Evolutionary conservation across 1,284 basidiomycete species (phyloP), one percentile per base, ranked within the genome.

Genomic region (Trichosporon sp.): DNA sequence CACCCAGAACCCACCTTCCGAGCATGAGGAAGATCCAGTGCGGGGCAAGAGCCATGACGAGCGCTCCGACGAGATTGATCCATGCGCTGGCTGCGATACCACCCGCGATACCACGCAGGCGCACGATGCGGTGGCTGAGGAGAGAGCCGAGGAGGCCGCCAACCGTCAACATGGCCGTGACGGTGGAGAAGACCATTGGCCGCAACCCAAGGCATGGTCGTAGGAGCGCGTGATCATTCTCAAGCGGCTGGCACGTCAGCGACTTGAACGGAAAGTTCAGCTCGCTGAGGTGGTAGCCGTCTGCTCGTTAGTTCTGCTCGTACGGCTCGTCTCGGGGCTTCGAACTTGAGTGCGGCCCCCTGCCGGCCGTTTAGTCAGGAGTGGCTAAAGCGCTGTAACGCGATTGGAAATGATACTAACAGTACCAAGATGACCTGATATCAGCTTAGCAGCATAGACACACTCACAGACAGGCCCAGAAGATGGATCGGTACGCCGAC

Each of bases 91-190:
- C 76, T 7, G 75, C 70, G 12, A 84, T 80, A 4, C 79, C 78
- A 10, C 80, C 77, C 46, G 78, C 77, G 19, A 82, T 38, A 10
- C 93, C 93, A 77, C 86, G 87, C 37, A 85, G 85, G 74, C 91
- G 89, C 85, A 92, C 92, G 66, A 91, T 79, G 40, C 88, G 81
- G 75, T 91, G 90, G n/a, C 91, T 90, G 16, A 86, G 82, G 19
- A 91, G 80, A 76, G 91, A 92, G 12, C 94, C 94, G 2, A 90
- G 70, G 12, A 97, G 87, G 46, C 95, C 95, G 6, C 95, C 95
- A n/a, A 93, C 78, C 0, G 93, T 96, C 82, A 94, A 96, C 38
- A 92, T 85, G 32, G 94, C 87, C 0, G 94, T 97, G 59, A 95
- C 88, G 40, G 91, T 81, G 16, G 91, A 91, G 85, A 96, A 96